Conservation (phyloP, 768 basidiomycete species). For the Coprinopsis sp. region DNA sequence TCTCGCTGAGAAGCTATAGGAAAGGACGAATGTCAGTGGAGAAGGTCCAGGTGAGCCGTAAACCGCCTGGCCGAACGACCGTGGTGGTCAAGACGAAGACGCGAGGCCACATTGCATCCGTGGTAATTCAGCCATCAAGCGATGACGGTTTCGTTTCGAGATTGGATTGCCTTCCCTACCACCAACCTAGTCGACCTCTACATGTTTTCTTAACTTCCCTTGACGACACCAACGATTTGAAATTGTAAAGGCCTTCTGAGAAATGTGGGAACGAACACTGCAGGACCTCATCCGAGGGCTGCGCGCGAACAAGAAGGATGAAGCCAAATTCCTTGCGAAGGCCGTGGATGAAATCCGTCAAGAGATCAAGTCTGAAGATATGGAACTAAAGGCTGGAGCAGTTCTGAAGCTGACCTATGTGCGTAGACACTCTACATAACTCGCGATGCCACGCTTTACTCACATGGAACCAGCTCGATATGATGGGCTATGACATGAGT, state of each 20-base stretch:
- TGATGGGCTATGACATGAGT: slow-evolving; percentile 92
- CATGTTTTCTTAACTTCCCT: background rate
- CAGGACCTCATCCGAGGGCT: slow-evolving; percentile 95
- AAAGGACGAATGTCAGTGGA: too few relatives aligned
- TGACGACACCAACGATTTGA: background rate
- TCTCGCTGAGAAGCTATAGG: too few relatives aligned
- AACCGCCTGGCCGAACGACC: too few relatives aligned
- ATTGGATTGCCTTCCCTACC: background rate
- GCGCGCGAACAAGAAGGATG: slow-evolving; percentile 92
- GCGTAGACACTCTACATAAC: slow-evolving; percentile 31
- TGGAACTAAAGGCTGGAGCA: slow-evolving; percentile 94
- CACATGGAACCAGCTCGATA: slow-evolving; percentile 67
- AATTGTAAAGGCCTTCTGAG: too few relatives aligned
- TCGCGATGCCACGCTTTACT: slow-evolving; percentile 5
- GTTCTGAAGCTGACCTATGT: slow-evolving; percentile 96
- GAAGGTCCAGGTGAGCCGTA: too few relatives aligned
- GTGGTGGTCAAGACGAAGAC: background rate
- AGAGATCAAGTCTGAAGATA: slow-evolving; percentile 90
- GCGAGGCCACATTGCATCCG: background rate
- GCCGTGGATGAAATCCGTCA: slow-evolving; percentile 91
- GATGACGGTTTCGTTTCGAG: too few relatives aligned
- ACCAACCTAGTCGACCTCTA: background rate
- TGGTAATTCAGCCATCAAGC: background rate
- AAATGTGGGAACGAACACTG: slow-evolving; percentile 96
- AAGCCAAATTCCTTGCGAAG: slow-evolving; percentile 85